Base-by-base conservation (phyloP, 2,329 filamentous ascomycete genomes). In the Penicillium sp. region DNA sequence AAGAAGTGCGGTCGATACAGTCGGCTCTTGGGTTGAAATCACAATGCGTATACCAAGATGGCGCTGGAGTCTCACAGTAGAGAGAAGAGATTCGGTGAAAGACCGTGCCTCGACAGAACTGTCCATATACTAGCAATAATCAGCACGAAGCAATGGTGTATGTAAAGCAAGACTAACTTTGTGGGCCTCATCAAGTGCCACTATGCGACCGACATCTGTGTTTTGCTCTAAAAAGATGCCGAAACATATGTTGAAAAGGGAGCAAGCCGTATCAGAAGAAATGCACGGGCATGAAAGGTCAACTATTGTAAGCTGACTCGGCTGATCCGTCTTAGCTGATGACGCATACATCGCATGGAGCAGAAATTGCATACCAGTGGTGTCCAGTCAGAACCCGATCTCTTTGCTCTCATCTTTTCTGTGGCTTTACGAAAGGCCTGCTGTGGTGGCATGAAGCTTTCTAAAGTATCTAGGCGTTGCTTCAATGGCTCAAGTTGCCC, bases 21-120 rank as follows among this genome's bases (percentile, higher is more conserved):
- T 91, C 0, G 89, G 90, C 63, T 93, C 90, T 66, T 94, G 89
- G 0, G 89, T 93, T 0, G 88, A 86, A 31, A 93, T 86, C 39
- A 93, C 67, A 4, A 92, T 78, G 0, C 89, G 81, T 0, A 82
- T 79, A 0, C 81, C 89, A 0, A 86, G 72, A 65, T 93, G 89
- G 0, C 89, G 84, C 69, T 93, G 89, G n/a, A 87, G 77, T 0
- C 89, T 82, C 59, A 93, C 87, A 0, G 83, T 81, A 0, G 79
- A 76, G 0, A 90, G 75, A 0, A 92, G 76, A 0, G 79, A 78
- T 5, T 87, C 78, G 0, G 87, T 91, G 24, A 92, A 78, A 0
- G 75, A 75, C 2, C 74, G 68, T 1, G 83, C 82, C 38, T 86
- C 84, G 0, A 43, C 42, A 4, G 22, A 29, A n/a, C 27, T 22